Conservation (phyloP, 192 early-diverging fungal genomes). For the Jimgerdemannia flammicorona region DNA sequence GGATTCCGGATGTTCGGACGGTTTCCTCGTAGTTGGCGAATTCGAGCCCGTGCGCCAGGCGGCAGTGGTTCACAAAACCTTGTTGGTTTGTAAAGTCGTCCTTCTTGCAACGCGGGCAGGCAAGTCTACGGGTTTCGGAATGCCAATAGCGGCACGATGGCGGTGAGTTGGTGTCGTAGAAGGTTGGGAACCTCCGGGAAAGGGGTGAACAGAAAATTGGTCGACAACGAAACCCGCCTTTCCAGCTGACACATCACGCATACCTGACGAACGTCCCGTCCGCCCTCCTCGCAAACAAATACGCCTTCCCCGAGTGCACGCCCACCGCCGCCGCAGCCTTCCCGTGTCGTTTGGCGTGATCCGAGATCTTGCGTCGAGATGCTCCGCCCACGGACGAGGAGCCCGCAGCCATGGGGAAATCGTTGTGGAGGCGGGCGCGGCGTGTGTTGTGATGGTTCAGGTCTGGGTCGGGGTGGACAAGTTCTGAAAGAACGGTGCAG, state of each 20-base stretch:
- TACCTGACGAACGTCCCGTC: not conserved
- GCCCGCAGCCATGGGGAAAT: not conserved
- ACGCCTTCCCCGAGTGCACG: too few relatives aligned
- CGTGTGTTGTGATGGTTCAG: not conserved
- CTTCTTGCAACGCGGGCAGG: conserved; percentile 75
- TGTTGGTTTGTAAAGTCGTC: conserved; percentile 76
- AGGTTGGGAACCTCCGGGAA: too few relatives aligned
- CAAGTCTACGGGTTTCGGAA: conserved; percentile 39
- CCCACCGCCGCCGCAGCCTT: too few relatives aligned
- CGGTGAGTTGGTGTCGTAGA: conserved; percentile 10
- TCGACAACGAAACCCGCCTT: conserved; percentile 4
- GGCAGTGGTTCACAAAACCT: conserved; percentile 86
- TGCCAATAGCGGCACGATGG: conserved; percentile 8
- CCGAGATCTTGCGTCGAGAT: not conserved
- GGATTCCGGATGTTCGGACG: conserved; percentile 65
- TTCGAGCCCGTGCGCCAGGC: conserved; percentile 65
- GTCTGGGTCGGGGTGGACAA: not conserved
- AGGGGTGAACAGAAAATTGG: conserved; percentile 35
- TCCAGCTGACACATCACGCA: conserved; percentile 5
- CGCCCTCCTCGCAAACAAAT: not conserved
- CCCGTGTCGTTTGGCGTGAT: too few relatives aligned
- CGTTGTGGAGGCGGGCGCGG: not conserved
- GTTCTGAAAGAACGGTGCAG: not conserved
- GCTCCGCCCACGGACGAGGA: not conserved
- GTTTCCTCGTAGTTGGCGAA: conserved; percentile 78